A percentile compares a stretch with the other conserved stretches of the same genome.
phyloP scores from a whole-genome alignment of 2,329 filamentous ascomycete genomes.

The Teratosphaeria zuluensis region DNA sequence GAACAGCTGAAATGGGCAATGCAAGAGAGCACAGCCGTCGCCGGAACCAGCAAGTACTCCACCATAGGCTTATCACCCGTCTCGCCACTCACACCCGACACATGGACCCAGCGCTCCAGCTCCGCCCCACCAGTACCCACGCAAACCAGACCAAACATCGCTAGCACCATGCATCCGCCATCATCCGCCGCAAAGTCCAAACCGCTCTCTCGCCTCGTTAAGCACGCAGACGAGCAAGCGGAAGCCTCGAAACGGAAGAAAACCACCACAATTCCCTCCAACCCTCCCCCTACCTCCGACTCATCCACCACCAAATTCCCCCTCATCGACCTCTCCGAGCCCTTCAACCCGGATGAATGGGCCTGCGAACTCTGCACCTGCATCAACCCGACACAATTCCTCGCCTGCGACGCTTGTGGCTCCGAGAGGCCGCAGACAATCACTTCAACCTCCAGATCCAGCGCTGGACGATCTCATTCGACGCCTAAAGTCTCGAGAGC shows the following conservation, averaged over 20 bases:
- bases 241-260: neutral
- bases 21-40: conserved; percentile 18
- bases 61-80: conserved; percentile 6
- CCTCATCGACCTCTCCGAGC: conserved; percentile 24
- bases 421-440: conserved; percentile 39
- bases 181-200: neutral
- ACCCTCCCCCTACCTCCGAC: neutral
- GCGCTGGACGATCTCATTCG: conserved; percentile 4
- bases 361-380: conserved; percentile 53
- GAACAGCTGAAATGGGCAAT: conserved; percentile 30
- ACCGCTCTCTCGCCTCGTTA: neutral
- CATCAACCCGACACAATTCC: conserved; percentile 49
- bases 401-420: conserved; percentile 52
- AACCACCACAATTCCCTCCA: neutral
- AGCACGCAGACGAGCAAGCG: neutral
- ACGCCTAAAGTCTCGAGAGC: neutral
- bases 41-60: neutral
- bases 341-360: conserved; percentile 38
- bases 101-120: neutral
- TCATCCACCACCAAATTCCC: conserved; percentile 7
- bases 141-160: neutral
- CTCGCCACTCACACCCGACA: conserved; percentile 5
- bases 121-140: neutral
- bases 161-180: neutral
- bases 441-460: conserved; percentile 17